A percentile compares a stretch with the other conserved stretches of the same genome.
Evolutionary conservation across 306 rosid species (phyloP).

Genomic region (Cajanus cajan): DNA sequence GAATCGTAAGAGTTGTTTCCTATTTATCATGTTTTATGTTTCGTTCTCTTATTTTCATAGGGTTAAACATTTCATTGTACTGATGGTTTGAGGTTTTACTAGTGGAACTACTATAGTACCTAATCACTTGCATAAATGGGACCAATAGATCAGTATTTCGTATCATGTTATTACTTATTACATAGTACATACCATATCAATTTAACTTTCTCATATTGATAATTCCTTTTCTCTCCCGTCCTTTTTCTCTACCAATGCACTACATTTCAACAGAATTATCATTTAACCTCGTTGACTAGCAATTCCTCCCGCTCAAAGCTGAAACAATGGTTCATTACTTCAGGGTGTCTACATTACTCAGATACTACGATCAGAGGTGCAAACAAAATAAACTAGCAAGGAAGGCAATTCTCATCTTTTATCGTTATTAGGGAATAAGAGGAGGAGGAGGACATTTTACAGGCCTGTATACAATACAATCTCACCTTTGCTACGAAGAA

Average conservation of each 20-base stretch:
- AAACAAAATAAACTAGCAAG: neutral
- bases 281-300: neutral
- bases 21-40: neutral
- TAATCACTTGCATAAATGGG: neutral
- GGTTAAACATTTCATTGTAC: neutral
- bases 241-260: neutral
- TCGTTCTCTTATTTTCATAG: neutral
- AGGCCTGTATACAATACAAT: neutral
- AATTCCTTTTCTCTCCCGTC: neutral
- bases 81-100: neutral
- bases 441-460: conserved; percentile 2
- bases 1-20: neutral
- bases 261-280: conserved; percentile 1
- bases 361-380: conserved; percentile 5
- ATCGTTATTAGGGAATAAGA: neutral
- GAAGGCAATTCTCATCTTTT: neutral
- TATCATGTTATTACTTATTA: neutral
- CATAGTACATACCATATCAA: neutral
- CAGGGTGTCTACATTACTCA: neutral
- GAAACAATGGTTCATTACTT: neutral
- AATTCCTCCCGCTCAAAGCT: neutral
- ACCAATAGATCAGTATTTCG: neutral
- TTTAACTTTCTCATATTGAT: neutral
- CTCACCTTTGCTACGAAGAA: conserved; percentile 35
- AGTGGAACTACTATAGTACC: neutral